Evolutionary conservation across 345 rosid species (phyloP).

Genomic region (Raphanus raphanistrum): DNA sequence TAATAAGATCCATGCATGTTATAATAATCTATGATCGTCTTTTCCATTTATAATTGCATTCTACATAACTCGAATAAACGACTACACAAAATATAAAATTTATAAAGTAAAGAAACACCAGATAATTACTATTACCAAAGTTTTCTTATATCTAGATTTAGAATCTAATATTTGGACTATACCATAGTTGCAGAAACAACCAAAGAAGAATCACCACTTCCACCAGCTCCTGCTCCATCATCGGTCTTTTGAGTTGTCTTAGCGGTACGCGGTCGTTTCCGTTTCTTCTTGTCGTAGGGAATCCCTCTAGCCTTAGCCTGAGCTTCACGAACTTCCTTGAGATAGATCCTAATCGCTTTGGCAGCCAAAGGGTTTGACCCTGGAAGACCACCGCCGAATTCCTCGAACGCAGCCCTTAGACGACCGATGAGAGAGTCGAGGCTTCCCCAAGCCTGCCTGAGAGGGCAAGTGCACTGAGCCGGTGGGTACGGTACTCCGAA

Average conservation of each 20-base stretch:
- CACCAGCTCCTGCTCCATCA: conserved; percentile 16
- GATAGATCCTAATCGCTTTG: conserved; percentile 73
- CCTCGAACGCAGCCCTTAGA: conserved; percentile 93
- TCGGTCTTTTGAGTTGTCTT: not conserved
- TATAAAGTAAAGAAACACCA: not conserved
- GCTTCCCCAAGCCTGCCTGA: conserved; percentile 97
- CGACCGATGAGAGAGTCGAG: conserved; percentile 96
- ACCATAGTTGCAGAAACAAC: conserved; percentile 13
- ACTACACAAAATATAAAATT: not conserved
- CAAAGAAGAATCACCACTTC: conserved; percentile 20
- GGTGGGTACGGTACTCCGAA: conserved; percentile 90
- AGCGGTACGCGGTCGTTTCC: conserved; percentile 41
- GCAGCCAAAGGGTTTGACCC: conserved; percentile 92
- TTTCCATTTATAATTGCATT: conserved; percentile 32
- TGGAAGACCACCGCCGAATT: conserved; percentile 74
- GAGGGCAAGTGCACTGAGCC: conserved; percentile 88
- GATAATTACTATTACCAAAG: not conserved
- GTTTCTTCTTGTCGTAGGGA: conserved; percentile 84
- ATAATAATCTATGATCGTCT: conserved; percentile 12
- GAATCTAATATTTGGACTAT: not conserved
- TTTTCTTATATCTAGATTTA: not conserved
- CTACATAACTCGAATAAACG: not conserved
- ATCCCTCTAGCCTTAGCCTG: conserved; percentile 96
- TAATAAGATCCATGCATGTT: not conserved
- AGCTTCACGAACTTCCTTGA: conserved; percentile 88